Evolutionary conservation across 805 yeast species (phyloP), one percentile per base, ranked within the genome.

Genomic region (Millerozyma miso): DNA sequence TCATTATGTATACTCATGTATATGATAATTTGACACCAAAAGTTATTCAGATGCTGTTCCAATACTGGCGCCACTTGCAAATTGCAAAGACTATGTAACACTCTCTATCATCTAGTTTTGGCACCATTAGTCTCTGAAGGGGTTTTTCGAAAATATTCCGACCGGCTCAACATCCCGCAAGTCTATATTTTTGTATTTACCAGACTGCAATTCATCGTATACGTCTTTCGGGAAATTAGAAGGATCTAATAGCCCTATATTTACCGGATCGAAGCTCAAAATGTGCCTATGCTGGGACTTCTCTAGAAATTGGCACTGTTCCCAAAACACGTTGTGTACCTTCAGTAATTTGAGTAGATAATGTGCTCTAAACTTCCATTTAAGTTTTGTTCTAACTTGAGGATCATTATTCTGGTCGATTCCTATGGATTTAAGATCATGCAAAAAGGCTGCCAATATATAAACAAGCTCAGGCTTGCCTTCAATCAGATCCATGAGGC

Each of bases 221-320:
- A 49, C 53, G 3, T 56, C 57, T 2, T n/a, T 17, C 1, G 54
- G 49, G 47, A 66, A 70, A 46, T 70, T 56, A 35, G 46, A 45
- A 1, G 76, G 76, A 47, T 70, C 74, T 26, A 70, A 51, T 4
- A 69, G 38, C 12, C 76, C 76, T 14, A 70, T 46, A 31, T 58
- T 46, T 13, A 45, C 33, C 2, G 59, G 56, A 33, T 51, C 42
- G 35, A 51, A 54, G 6, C 54, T 52, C 19, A 70, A 47, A 35
- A 36, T 37, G 47, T 70, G 72, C 7, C 41, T 47, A 19, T 61
- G 63, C 33, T 62, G 52, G 13, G 71, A 58, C 4, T 69, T 52
- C 23, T 64, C 62, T 29, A 49, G 44, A 4, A 52, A 38, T 17
- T 49, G 58, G 43, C 73, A 65, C 39, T 57, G 51, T 4, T 62